Percentiles rank a stretch among this genome's conserved stretches.
Evolutionary conservation across 345 rosid genomes (phyloP).

Genomic region (Ceriops tagal): DNA sequence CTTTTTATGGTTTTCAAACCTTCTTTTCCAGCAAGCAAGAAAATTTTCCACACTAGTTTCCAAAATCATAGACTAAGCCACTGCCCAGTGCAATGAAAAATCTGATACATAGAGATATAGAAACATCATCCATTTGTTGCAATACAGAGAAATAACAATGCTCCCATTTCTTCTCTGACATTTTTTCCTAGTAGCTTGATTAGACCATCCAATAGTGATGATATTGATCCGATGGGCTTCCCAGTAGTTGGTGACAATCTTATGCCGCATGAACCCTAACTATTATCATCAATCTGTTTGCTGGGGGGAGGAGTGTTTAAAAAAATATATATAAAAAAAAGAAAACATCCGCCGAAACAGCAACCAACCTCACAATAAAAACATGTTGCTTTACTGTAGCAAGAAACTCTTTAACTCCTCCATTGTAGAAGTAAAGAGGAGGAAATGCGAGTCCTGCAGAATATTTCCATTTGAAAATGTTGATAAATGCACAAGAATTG

Average conservation of each 20-base stretch:
- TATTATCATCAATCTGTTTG: too few relatives aligned
- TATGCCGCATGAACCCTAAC: too few relatives aligned
- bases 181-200: too few relatives aligned
- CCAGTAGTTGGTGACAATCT: too few relatives aligned
- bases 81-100: too few relatives aligned
- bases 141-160: background rate
- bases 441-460: conserved; percentile 90
- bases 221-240: too few relatives aligned
- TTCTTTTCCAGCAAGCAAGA: conserved; percentile 8
- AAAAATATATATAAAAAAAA: background rate
- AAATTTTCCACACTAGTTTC: background rate
- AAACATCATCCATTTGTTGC: background rate
- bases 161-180: too few relatives aligned
- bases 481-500: background rate
- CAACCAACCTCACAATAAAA: conserved; percentile 76
- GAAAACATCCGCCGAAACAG: background rate
- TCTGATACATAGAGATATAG: background rate
- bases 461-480: conserved; percentile 6
- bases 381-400: conserved; percentile 79
- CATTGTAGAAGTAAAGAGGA: conserved; percentile 91
- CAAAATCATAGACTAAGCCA: background rate
- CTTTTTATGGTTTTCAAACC: background rate
- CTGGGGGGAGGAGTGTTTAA: background rate
- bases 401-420: conserved; percentile 91
- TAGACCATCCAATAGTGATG: too few relatives aligned